Base-by-base conservation (phyloP, 257 asterid genomes). In the Solanum piurae region DNA sequence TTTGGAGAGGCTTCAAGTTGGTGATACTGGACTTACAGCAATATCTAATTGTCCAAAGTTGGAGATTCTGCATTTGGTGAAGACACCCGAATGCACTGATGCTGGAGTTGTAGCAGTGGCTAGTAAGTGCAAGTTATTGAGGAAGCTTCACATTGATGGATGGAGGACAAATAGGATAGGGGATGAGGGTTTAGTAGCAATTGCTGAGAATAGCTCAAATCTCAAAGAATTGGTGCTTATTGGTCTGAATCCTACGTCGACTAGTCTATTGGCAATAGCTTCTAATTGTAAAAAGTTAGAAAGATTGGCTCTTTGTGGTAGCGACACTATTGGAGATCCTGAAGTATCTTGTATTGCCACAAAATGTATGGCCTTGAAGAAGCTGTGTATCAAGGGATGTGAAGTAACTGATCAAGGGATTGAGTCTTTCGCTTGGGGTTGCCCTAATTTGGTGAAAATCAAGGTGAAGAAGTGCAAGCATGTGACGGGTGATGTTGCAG, bases 81-180 rank as follows among this genome's bases (percentile, higher is more conserved):
- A 94, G 89, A 94, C 93, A 12, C 94, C 94, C 3, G 99, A 96
- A 88, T 95, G 96, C 90, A 93, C 99, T 0, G 90, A 94, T 66
- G 91, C 83, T 7, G 99, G 99, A 33, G 88, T 96, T 86, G 89
- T 91, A 3, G 95, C 95, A 4, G 93, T 95, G 66, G 97, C 98
- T 42, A 95, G 92, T 90, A 90, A 87, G 23, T 96, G 99, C 77
- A 96, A 88, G 94, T 92, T 94, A 85, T 75, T 96, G 92, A 94
- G 99, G 90, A 96, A 96, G 95, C 92, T 96, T 60, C 98, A 95
- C 60, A 95, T 96, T n/a, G 98, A 96, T 77, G 99, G 98, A 49
- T 96, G 98, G 98, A 95, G 95, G 91, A 93, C 98, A 4, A 94
- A 96, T 88, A 91, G 95, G 92, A 96, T 96, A 55, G 98, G 98